Evolutionary conservation across 116 monocot genomes (phyloP).

Genomic region (Thalassia testudinum): DNA sequence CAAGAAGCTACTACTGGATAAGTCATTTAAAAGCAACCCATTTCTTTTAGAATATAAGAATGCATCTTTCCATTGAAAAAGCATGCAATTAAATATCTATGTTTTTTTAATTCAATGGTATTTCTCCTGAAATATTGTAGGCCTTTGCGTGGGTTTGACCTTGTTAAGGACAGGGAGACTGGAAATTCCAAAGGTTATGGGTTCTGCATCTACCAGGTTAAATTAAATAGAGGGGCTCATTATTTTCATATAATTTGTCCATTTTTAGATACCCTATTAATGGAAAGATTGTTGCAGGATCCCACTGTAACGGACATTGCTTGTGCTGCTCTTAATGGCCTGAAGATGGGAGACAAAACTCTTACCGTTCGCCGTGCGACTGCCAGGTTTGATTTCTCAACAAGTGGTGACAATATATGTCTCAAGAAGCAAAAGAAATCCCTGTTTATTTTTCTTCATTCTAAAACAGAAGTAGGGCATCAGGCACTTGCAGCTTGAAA

Average conservation of each 20-base stretch:
- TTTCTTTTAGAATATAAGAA: no score
- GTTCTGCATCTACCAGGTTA: conserved; percentile 53
- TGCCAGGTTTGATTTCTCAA: conserved; percentile 13
- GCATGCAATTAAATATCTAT: no score
- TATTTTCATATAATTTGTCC: no score
- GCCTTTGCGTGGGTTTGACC: conserved; percentile 53
- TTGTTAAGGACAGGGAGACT: conserved; percentile 49
- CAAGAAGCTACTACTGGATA: no score
- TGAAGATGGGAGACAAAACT: conserved; percentile 65
- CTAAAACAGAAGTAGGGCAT: no score
- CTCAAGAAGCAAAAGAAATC: no score
- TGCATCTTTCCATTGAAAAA: no score
- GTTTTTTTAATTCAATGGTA: no score
- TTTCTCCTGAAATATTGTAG: conserved; percentile 1
- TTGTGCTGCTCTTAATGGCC: conserved; percentile 59
- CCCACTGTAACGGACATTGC: conserved; percentile 48
- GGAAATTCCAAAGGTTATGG: conserved; percentile 31
- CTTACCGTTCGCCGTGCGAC: conserved; percentile 55
- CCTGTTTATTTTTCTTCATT: no score
- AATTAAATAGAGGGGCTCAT: neutral
- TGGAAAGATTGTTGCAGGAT: conserved; percentile 14
- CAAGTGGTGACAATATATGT: no score
- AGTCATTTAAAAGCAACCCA: no score
- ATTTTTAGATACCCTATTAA: neutral
- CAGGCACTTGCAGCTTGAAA: no score